These are phyloP conservation scores for Penicillium steckii DNA, from an alignment of 495 filamentous ascomycete species.

Conservation along the genomic window DNA sequence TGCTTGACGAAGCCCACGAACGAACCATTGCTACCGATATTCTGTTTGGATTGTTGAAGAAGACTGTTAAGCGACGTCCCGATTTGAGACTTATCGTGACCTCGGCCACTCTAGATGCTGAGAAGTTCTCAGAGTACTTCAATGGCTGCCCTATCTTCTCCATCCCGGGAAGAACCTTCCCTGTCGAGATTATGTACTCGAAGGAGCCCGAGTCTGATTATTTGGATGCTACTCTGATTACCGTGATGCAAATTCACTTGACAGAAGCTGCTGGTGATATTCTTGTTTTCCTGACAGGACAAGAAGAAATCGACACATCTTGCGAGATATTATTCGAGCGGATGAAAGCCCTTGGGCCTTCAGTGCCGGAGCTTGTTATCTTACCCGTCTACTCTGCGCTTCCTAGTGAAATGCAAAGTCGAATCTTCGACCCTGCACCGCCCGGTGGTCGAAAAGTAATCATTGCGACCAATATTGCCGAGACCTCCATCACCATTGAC, in stretches of 20 bases:
- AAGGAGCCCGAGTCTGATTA: constrained; percentile 96
- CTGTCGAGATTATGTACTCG: constrained; percentile 92
- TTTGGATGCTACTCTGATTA: constrained; percentile 89
- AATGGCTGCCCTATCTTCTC: constrained; percentile 93
- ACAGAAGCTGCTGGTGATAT: constrained; percentile 91
- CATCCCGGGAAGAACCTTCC: constrained; percentile 91
- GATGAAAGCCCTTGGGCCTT: constrained; percentile 92
- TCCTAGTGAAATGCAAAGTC: constrained; percentile 89
- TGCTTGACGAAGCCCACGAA: constrained; percentile 98
- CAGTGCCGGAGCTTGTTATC: constrained; percentile 89
- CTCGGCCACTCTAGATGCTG: constrained; percentile 92
- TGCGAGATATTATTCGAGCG: constrained; percentile 91
- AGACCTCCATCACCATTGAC: constrained; percentile 97
- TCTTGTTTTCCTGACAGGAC: constrained; percentile 90
- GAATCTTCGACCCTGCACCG: constrained; percentile 91
- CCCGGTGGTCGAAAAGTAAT: constrained; percentile 89
- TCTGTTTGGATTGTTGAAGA: constrained; percentile 90
- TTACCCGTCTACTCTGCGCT: constrained; percentile 92
- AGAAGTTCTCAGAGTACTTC: constrained; percentile 96
- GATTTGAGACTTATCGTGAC: constrained; percentile 96
- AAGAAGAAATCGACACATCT: constrained; percentile 95
- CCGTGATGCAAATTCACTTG: constrained; percentile 97
- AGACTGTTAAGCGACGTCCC: constrained; percentile 79
- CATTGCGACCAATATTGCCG: constrained; percentile 97
- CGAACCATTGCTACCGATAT: constrained; percentile 96